Evolutionary conservation across 495 filamentous ascomycete genomes (phyloP), one percentile per base, ranked within the genome.

Genomic region (Xylaria castorea): DNA sequence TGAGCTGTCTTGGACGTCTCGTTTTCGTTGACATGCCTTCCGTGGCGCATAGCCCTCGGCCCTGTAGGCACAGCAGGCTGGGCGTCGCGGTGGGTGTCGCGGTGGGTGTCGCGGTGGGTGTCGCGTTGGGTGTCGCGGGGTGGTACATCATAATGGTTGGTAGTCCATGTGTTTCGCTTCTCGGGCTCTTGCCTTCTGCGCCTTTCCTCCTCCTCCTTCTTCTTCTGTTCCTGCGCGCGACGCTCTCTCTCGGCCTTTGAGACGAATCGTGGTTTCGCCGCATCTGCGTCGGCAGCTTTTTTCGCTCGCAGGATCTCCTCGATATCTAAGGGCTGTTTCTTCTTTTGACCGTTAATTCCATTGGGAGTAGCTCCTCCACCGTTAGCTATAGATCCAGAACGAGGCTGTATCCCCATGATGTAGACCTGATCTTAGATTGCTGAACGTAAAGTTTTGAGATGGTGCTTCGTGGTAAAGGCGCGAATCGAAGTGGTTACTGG

Each of bases 161-260:
- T 69, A 57, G 50, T 60, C 70, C 70, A 67, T 6, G 70, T 72
- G n/a, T 61, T 72, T 57, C 53, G 48, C 53, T 61, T 66, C 20
- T 72, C 70, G 6, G 38, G n/a, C 1, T 46, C 70, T 73, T 87
- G 89, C 34, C 83, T 83, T 67, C 86, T 89, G 63, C 85, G 86
- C 65, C 71, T 76, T 64, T 91, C 93, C 72, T 94, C 92, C 25
- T 93, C 92, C 73, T 97, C 95, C 79, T 97, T 95, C 22, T 57
- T 30, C 32, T 88, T 87, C 81, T 95, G 97, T 78, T 97, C 95
- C 9, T 94, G 83, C 7, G 94, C 94, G 68, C 97, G 79, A 64
- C 90, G 90, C 79, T 98, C 97, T 50, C 96, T 90, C 80, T 98
- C 88, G 44, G 92, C 92, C 85, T 95, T 97, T 3, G 93, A 92